Evolutionary conservation across 306 rosid species (phyloP).

Genomic region (Sicyos edulis): DNA sequence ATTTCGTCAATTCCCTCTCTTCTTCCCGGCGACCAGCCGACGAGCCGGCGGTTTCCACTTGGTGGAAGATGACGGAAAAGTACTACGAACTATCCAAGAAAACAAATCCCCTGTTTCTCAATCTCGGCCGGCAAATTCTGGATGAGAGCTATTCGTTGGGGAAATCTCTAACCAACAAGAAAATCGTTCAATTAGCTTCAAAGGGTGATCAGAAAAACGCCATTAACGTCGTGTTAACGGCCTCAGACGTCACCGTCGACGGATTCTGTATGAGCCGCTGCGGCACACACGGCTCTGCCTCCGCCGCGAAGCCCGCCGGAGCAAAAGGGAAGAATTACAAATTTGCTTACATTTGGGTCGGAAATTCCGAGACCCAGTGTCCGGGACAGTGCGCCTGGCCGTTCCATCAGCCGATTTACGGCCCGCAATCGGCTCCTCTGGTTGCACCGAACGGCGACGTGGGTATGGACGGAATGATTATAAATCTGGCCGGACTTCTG

Average conservation of each 20-base stretch:
- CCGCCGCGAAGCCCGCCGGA: neutral
- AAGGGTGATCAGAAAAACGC: constrained; percentile 53
- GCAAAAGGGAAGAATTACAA: constrained; percentile 35
- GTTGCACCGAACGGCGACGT: constrained; percentile 65
- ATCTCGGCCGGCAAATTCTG: constrained; percentile 39
- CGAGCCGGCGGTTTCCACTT: constrained; percentile 58
- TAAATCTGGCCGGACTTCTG: constrained; percentile 53
- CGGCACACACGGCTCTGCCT: constrained; percentile 59
- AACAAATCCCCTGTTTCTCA: constrained; percentile 30
- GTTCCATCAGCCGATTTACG: constrained; percentile 60
- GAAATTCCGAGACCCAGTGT: constrained; percentile 64
- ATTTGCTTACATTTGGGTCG: constrained; percentile 74
- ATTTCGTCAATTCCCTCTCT: constrained; percentile 54
- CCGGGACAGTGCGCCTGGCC: constrained; percentile 80
- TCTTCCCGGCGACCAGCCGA: neutral
- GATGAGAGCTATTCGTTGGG: constrained; percentile 60
- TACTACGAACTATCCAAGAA: constrained; percentile 48
- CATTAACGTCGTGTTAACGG: constrained; percentile 62
- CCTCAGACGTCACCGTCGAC: constrained; percentile 61
- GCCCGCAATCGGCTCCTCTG: constrained; percentile 48
- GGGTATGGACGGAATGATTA: constrained; percentile 59
- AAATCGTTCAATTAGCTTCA: constrained; percentile 46
- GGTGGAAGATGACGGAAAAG: constrained; percentile 85
- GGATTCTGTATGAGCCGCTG: constrained; percentile 64
- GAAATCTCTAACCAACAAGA: constrained; percentile 45